phyloP scores from a whole-genome alignment of 768 basidiomycete species.

The Xerocomellus amylosporus region DNA sequence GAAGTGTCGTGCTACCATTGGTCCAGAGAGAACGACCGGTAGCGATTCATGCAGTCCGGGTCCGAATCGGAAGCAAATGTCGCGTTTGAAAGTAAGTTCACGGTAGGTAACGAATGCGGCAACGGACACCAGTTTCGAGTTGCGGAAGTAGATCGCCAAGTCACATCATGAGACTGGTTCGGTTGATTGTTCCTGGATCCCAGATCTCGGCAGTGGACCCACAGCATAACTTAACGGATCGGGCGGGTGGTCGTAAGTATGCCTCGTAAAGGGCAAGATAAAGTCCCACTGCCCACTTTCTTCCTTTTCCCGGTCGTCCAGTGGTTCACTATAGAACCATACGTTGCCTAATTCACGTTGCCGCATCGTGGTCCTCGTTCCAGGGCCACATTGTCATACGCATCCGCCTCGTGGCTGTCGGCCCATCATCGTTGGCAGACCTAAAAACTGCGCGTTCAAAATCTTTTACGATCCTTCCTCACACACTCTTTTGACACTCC shows the following conservation, averaged over 20 bases:
- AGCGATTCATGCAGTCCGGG: background rate
- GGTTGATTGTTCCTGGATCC: constrained; percentile 11
- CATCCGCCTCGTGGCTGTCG: constrained; percentile 16
- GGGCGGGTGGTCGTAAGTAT: background rate
- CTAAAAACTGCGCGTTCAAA: constrained; percentile 15
- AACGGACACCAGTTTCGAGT: background rate
- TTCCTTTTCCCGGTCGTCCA: background rate
- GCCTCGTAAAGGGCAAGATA: constrained; percentile 12
- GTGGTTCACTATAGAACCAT: background rate
- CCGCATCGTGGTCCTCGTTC: constrained; percentile 8
- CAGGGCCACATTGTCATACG: constrained; percentile 3
- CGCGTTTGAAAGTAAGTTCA: background rate
- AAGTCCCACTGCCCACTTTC: background rate
- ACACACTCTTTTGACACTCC: constrained; percentile 6
- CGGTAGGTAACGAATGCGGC: background rate
- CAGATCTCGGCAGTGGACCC: constrained; percentile 9
- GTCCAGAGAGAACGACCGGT: background rate
- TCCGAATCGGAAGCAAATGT: constrained; percentile 11
- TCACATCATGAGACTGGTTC: background rate
- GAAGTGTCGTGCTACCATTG: background rate
- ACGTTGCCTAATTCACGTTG: constrained; percentile 6
- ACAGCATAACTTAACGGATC: background rate
- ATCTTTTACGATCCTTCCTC: constrained; percentile 3
- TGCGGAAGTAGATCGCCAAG: constrained; percentile 22
- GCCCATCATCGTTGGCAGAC: constrained; percentile 3